Base-by-base conservation (phyloP, 1,139 yeast genomes). In the Nakaseomyces glabratus region DNA sequence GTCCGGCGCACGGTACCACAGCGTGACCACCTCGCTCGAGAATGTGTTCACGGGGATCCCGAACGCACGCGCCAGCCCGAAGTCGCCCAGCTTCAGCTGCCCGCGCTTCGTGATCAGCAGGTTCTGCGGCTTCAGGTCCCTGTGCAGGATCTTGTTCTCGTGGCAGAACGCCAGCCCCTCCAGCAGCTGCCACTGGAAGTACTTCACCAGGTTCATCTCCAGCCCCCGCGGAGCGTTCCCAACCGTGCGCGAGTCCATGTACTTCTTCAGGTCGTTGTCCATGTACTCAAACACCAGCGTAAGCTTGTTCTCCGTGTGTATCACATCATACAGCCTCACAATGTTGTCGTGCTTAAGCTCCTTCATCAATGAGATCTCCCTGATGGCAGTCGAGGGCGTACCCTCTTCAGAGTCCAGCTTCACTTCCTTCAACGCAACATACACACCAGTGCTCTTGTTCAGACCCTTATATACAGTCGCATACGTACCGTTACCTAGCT, bases 1-100 rank as follows among this genome's bases (percentile, higher is more conserved):
- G 57, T 90, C 99, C 0, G 98, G 98, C 0, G 99, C 97, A 44
- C 99, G 72, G 62, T 90, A 90, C 99, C 99, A 90, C 44, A 90
- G 65, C 1, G 99, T 90, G 24, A 90, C 99, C 25, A 90, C 99
- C 58, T 90, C 98, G 58, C 90, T 86, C 19, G 96, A 84, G 54
- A 88, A 90, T 0, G 98, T 90, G 60, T 90, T 88, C 44, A 90
- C 95, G 1, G 99, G 98, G 38, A 90, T 88, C 11, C 99, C 99
- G 62, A 85, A 90, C 1, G 99, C 98, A 46, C 98, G 69, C 0
- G 98, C 98, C 35, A 90, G 70, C 24, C 98, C 98, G 59, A 90
- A 90, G 64, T 90, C 98, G n/a, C 95, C 98, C 41, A 90, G 66
- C 58, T 90, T 90, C 51, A 90, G 68, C 55, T 84, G 93, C 6